Conservation (phyloP, 2,329 filamentous ascomycete genomes). For the Diaporthe citri region DNA sequence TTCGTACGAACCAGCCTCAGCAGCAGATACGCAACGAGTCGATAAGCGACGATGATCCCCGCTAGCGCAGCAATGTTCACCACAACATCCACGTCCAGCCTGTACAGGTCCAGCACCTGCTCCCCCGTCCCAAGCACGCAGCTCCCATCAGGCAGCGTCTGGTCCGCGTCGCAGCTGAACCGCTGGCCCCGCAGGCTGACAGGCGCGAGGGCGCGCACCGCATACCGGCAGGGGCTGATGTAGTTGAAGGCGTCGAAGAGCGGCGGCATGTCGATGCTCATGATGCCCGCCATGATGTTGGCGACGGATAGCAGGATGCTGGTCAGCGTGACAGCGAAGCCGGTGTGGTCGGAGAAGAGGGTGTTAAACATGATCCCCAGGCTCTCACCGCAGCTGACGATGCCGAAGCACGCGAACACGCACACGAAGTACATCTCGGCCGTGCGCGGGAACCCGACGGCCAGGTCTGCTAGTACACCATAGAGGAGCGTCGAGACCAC, state of each 20-base stretch:
- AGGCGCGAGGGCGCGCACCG: constrained; percentile 74
- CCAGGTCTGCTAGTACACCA: constrained; percentile 72
- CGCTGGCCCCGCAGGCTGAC: constrained; percentile 71
- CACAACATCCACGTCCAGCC: constrained; percentile 71
- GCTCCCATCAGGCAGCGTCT: constrained; percentile 69
- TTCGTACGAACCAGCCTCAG: constrained; percentile 67
- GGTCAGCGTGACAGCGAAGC: constrained; percentile 81
- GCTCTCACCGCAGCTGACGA: constrained; percentile 81
- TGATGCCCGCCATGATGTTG: constrained; percentile 77
- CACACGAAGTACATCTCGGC: constrained; percentile 75
- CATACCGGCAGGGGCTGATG: constrained; percentile 78
- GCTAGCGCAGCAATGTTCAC: constrained; percentile 74
- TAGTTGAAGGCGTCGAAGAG: constrained; percentile 79
- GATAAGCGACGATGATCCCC: constrained; percentile 73
- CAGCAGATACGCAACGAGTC: constrained; percentile 71
- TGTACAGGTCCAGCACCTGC: constrained; percentile 76
- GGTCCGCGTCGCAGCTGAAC: constrained; percentile 74
- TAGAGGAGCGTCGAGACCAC: constrained; percentile 75
- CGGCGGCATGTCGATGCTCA: constrained; percentile 76
- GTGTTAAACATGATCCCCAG: constrained; percentile 86
- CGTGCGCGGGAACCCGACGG: constrained; percentile 74
- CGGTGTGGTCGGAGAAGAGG: constrained; percentile 75
- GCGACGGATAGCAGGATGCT: constrained; percentile 77
- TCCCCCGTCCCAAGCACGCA: constrained; percentile 77
- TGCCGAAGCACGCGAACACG: constrained; percentile 77